Evolutionary conservation across 257 asterid genomes (phyloP), one percentile per base, ranked within the genome.

Genomic region (Scutellaria barbata): DNA sequence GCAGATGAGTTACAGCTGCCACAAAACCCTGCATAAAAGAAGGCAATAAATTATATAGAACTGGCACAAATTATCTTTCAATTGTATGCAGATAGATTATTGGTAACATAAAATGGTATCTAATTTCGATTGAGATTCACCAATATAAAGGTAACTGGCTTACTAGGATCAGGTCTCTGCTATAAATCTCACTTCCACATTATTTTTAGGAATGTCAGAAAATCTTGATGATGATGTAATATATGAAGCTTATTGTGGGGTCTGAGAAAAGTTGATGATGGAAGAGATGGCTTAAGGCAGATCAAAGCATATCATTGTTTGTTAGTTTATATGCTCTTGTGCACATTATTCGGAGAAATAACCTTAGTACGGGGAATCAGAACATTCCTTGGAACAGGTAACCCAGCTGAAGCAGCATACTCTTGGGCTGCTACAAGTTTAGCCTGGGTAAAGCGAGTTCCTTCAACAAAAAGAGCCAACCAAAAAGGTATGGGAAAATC

Each of bases 351-450:
- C 39, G 46, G 41, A 72, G 63, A 13, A 53, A 42, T 65, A 73
- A 89, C 96, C 96, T 89, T 85, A 67, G 95, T 89, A 61, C 95
- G 96, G 62, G 96, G 96, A 82, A 85, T 84, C 84, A 87, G 81
- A 60, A 89, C 92, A 52, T 89, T 89, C 67, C 81, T 80, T 37
- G 96, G 96, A 79, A 87, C 73, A 53, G 92, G 92, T 77, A 85
- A 74, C 9, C 92, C 89, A 40, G 82, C 79, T 22, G 89, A 80
- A 71, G 72, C 80, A 37, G 96, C 96, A 71, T 79, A 87, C 35
- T 78, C 82, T 81, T 89, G 96, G 40, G 96, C 92, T 52, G 90
- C 89, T 76, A 66, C 68, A 78, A 89, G 96, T 79, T 85, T 89
- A 55, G 85, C 77, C 58, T 76, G 83, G 9, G 94, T 89, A 76